Base-by-base conservation (phyloP, 306 rosid genomes). In the Castanospermum australe region DNA sequence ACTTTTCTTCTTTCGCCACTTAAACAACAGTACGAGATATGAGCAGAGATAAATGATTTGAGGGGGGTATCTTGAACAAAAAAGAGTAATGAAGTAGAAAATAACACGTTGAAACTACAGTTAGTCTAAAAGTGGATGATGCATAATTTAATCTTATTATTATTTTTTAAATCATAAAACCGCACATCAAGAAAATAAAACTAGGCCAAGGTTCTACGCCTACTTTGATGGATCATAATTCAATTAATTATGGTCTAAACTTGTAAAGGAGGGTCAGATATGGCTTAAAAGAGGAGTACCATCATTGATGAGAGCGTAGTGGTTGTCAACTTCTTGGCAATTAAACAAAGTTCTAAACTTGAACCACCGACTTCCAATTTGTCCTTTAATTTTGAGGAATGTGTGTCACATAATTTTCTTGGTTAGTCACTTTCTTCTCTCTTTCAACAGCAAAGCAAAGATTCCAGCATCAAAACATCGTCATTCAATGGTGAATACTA, bases 281-380 rank as follows among this genome's bases (percentile, higher is more conserved):
- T 56, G 6, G 20, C 54, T 56, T 0, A 56, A 12, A 70, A 35
- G 9, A 36, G 36, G 9, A 9, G 44, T 65, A 32, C n/a, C 25
- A 70, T 47, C 18, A 52, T 57, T 66, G 67, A 14, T 14, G 50
- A 57, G 76, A 50, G 73, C 35, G 39, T 3, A 44, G 80, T 74
- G 38, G 45, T 20, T 77, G 77, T 82, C 82, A 73, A 83, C 84
- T 20, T 83, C 73, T 83, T 83, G 83, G 71, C 63, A 20, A 55
- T 14, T 48, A 67, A 55, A 52, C 35, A 75, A 75, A 81, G 12
- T 67, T 60, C 64, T 69, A 51, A 75, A 75, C 52, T 54, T 75
- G 80, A 81, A 59, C 83, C 86, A 84, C 89, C 80, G 85, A 83
- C 84, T 79, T 81, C 30, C 39, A 33, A 69, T 80, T 69, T 73